Conservation (phyloP, 2,329 filamentous ascomycete genomes). For the Mollisiaceae sp. region DNA sequence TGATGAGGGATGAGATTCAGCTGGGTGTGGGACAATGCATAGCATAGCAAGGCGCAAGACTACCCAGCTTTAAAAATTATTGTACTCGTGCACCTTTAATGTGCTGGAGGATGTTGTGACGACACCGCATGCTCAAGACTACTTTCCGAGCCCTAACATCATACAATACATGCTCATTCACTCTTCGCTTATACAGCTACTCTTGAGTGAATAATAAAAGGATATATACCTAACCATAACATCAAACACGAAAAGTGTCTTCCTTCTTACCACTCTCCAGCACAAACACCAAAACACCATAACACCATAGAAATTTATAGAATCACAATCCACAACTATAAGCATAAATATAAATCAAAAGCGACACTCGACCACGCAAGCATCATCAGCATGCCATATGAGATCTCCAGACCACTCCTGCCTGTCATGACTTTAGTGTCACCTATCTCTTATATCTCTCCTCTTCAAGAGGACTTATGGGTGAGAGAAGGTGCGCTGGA, state of each 20-base stretch:
- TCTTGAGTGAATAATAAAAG: too few species aligned
- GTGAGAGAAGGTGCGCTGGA: not conserved
- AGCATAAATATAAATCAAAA: not conserved
- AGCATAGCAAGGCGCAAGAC: conserved; percentile 1
- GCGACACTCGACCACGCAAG: not conserved
- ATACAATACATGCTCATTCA: too few species aligned
- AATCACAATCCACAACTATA: too few species aligned
- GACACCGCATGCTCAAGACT: not conserved
- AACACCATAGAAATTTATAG: too few species aligned
- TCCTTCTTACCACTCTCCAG: too few species aligned
- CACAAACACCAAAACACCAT: too few species aligned
- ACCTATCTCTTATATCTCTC: not conserved
- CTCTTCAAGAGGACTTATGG: not conserved
- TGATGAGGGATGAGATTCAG: not conserved
- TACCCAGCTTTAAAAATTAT: not conserved
- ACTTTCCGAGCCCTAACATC: not conserved
- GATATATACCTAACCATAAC: too few species aligned
- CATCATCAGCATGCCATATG: not conserved
- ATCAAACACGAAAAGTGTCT: too few species aligned
- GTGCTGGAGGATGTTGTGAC: too few species aligned
- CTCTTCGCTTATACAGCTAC: too few species aligned
- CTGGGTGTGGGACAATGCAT: not conserved
- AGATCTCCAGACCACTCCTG: not conserved
- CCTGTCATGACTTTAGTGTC: not conserved
- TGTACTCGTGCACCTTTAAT: not conserved